phyloP scores from a whole-genome alignment of 2,329 filamentous ascomycete species.

The Lecanosticta acicola region DNA sequence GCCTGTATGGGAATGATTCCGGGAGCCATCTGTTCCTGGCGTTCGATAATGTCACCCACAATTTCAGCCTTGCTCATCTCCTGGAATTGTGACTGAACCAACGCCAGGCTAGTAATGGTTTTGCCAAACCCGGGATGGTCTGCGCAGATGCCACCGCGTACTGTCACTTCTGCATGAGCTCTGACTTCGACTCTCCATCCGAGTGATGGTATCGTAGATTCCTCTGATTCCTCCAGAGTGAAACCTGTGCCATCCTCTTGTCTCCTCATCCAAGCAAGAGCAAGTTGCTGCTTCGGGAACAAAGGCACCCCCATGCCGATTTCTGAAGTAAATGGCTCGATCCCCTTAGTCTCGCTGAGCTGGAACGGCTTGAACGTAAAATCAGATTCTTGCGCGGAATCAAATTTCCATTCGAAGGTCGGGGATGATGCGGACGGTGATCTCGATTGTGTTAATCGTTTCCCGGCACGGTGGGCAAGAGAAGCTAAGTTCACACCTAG shows the following conservation, averaged over 20 bases:
- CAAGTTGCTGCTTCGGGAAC: constrained; percentile 49
- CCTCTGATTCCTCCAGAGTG: constrained; percentile 52
- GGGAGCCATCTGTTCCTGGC: constrained; percentile 8
- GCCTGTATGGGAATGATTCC: constrained; percentile 46
- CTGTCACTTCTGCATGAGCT: constrained; percentile 36
- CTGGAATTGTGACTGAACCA: constrained; percentile 47
- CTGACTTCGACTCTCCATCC: constrained; percentile 54
- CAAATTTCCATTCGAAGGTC: neutral
- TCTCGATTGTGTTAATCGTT: constrained; percentile 10
- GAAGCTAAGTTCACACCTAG: constrained; percentile 28
- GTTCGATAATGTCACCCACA: constrained; percentile 5
- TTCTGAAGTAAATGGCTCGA: constrained; percentile 4
- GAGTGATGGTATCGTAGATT: constrained; percentile 41
- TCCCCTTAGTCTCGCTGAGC: constrained; percentile 8
- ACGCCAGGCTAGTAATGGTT: constrained; percentile 54
- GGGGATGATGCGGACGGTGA: neutral
- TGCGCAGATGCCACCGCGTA: constrained; percentile 58
- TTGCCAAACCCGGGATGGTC: constrained; percentile 64
- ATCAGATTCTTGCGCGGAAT: neutral
- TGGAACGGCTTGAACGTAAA: constrained; percentile 20
- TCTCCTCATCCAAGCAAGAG: constrained; percentile 54
- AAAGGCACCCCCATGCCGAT: constrained; percentile 36
- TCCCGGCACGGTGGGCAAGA: constrained; percentile 28
- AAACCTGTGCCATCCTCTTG: constrained; percentile 49
- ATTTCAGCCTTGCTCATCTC: constrained; percentile 3